Percentiles rank a stretch among this genome's conserved stretches.
These are phyloP conservation scores for Mycocentrospora acerina DNA, from an alignment of 2,329 filamentous ascomycete species.

Conservation along the genomic window DNA sequence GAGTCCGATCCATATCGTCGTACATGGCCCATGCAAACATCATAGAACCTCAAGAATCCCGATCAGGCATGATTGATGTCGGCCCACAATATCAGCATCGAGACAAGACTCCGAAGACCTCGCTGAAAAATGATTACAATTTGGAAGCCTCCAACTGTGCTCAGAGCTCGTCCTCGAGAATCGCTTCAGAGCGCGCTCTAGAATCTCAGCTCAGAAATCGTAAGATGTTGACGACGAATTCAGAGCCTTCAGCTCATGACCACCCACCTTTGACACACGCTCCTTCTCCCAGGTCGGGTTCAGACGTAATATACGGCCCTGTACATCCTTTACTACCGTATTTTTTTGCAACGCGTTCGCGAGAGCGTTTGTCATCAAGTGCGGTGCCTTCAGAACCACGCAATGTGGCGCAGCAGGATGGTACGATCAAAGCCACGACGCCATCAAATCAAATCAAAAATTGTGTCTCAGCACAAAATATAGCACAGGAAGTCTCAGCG, in stretches of 20 bases:
- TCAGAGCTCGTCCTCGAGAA: constrained; percentile 3
- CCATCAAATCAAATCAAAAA: constrained; percentile 18
- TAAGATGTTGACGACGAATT: constrained; percentile 5
- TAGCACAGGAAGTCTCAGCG: constrained; percentile 24
- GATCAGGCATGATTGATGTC: constrained; percentile 5
- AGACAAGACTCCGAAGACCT: neutral
- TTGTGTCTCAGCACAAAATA: constrained; percentile 21
- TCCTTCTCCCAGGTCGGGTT: constrained; percentile 3
- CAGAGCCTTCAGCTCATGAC: constrained; percentile 9
- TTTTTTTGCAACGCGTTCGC: constrained; percentile 13
- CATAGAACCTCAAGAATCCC: constrained; percentile 7
- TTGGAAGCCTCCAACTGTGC: constrained; percentile 1
- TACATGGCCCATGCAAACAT: constrained; percentile 11
- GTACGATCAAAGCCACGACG: constrained; percentile 12
- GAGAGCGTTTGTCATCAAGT: constrained; percentile 16
- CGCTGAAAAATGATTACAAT: neutral
- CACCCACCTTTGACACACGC: constrained; percentile 2
- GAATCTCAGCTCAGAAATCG: constrained; percentile 15
- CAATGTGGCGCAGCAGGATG: constrained; percentile 16
- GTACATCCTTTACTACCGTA: constrained; percentile 11
- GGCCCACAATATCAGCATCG: constrained; percentile 3
- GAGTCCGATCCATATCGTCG: constrained; percentile 18
- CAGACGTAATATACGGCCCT: constrained; percentile 3
- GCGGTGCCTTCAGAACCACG: constrained; percentile 23
- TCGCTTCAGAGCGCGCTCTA: constrained; percentile 1